These are phyloP conservation scores for Pseudocercospora ulei DNA, from an alignment of 2,329 filamentous ascomycete genomes.

Conservation along the genomic window DNA sequence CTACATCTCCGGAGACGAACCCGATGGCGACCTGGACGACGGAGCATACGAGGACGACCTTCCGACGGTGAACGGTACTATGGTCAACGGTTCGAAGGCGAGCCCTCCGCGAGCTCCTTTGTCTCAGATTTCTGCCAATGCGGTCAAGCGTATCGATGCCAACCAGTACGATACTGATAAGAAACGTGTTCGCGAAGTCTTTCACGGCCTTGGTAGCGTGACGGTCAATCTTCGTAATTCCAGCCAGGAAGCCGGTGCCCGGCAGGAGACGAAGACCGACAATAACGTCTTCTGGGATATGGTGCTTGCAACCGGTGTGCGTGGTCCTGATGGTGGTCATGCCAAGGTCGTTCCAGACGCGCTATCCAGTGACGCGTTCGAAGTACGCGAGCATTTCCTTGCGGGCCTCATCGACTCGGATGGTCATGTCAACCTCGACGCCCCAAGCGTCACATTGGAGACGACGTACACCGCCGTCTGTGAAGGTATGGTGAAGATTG, in stretches of 20 bases:
- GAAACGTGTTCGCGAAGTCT: too few relatives aligned
- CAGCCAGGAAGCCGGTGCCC: neutral
- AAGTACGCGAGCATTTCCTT: neutral
- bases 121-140: neutral
- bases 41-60: neutral
- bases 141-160: neutral
- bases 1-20: neutral
- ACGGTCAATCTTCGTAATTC: neutral
- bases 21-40: too few relatives aligned
- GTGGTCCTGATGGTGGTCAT: neutral
- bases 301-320: neutral
- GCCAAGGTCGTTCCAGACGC: conserved; percentile 1
- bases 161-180: neutral
- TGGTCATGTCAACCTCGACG: too few relatives aligned
- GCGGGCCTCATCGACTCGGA: neutral
- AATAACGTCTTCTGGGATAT: conserved; percentile 5
- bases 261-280: neutral
- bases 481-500: neutral
- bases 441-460: neutral
- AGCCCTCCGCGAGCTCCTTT: too few relatives aligned
- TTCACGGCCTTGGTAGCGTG: neutral
- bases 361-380: neutral
- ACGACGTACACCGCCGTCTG: conserved; percentile 3
- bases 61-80: neutral
- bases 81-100: too few relatives aligned